Conservation (phyloP, 495 filamentous ascomycete genomes). For the Hypoxylon rickii region DNA sequence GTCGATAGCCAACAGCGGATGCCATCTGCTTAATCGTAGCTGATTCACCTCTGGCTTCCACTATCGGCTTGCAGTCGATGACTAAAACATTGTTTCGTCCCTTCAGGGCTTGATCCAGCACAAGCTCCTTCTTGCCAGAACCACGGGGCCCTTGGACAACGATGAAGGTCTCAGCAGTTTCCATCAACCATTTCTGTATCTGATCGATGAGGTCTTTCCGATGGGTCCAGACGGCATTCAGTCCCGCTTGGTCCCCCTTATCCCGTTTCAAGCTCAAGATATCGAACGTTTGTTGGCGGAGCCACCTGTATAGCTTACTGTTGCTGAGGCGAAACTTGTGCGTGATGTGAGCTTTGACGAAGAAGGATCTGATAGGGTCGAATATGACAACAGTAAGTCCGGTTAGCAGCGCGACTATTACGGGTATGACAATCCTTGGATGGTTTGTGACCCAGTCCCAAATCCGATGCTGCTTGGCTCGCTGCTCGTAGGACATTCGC, state of each 20-base stretch:
- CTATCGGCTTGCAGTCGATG: conserved; percentile 94
- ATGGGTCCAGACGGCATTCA: conserved; percentile 87
- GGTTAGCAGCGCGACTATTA: conserved; percentile 76
- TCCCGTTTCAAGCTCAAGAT: conserved; percentile 58
- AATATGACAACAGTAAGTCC: conserved; percentile 89
- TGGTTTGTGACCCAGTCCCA: conserved; percentile 90
- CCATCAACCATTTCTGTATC: conserved; percentile 82
- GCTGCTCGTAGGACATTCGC: conserved; percentile 79
- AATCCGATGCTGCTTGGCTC: conserved; percentile 73
- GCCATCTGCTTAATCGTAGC: conserved; percentile 84
- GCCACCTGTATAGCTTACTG: conserved; percentile 73
- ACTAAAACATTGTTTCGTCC: conserved; percentile 76
- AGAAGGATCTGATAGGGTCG: conserved; percentile 90
- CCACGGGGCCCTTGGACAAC: conserved; percentile 91
- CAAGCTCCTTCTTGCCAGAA: conserved; percentile 86
- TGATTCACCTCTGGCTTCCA: conserved; percentile 90
- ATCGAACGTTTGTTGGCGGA: conserved; percentile 77
- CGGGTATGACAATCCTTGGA: conserved; percentile 84
- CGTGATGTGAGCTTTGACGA: conserved; percentile 85
- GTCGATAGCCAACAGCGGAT: conserved; percentile 83
- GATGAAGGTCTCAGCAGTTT: conserved; percentile 89
- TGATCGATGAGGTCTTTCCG: conserved; percentile 78
- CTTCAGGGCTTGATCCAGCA: conserved; percentile 81
- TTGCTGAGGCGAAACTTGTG: conserved; percentile 73
- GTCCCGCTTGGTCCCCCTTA: conserved; percentile 65